A percentile compares a stretch with the other conserved stretches of the same genome.
phyloP scores from a whole-genome alignment of 164 flowering plant species.

The Aristolochia californica region DNA sequence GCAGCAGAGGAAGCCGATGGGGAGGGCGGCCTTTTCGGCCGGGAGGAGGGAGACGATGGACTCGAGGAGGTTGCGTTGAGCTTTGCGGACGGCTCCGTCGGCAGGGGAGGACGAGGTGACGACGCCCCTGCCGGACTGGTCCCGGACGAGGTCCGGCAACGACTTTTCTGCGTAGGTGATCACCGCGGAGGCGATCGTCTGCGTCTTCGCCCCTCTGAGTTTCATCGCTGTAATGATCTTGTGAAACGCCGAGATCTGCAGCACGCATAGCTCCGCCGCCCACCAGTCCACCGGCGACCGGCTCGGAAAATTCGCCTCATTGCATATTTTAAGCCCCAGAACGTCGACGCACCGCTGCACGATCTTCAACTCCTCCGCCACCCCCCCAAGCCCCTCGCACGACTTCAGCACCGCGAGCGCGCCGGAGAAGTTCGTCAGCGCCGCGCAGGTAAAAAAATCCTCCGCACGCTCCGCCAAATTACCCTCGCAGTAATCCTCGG shows the following conservation, averaged over 20 bases:
- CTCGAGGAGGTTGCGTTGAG: slow-evolving; percentile 40
- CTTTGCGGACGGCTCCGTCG: slow-evolving; percentile 21
- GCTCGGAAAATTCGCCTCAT: slow-evolving; percentile 73
- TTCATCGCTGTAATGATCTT: slow-evolving; percentile 54
- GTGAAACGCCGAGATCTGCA: slow-evolving; percentile 37
- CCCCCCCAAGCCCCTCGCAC: slow-evolving; percentile 23
- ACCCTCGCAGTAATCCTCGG: slow-evolving; percentile 52
- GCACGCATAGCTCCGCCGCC: slow-evolving; percentile 66
- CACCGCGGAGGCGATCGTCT: slow-evolving; percentile 46
- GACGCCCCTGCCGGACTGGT: slow-evolving; percentile 42
- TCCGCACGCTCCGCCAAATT: slow-evolving; percentile 71
- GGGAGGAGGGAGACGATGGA: slow-evolving; percentile 58
- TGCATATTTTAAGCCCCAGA: slow-evolving; percentile 52
- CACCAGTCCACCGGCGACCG: slow-evolving; percentile 86
- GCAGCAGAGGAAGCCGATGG: slow-evolving; percentile 67
- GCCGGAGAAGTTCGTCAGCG: slow-evolving; percentile 53
- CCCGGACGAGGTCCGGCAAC: slow-evolving; percentile 57
- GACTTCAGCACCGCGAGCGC: slow-evolving; percentile 66
- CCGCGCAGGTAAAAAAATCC: slow-evolving; percentile 63
- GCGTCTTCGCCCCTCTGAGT: slow-evolving; percentile 47
- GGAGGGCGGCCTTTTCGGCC: slow-evolving; percentile 52
- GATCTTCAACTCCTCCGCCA: slow-evolving; percentile 12
- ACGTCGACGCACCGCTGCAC: slow-evolving; percentile 64
- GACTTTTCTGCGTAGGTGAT: slow-evolving; percentile 64
- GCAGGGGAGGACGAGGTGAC: slow-evolving; percentile 13